Evolutionary conservation across 768 basidiomycete genomes (phyloP), one percentile per base, ranked within the genome.

Genomic region (Macrocybe gigantea): DNA sequence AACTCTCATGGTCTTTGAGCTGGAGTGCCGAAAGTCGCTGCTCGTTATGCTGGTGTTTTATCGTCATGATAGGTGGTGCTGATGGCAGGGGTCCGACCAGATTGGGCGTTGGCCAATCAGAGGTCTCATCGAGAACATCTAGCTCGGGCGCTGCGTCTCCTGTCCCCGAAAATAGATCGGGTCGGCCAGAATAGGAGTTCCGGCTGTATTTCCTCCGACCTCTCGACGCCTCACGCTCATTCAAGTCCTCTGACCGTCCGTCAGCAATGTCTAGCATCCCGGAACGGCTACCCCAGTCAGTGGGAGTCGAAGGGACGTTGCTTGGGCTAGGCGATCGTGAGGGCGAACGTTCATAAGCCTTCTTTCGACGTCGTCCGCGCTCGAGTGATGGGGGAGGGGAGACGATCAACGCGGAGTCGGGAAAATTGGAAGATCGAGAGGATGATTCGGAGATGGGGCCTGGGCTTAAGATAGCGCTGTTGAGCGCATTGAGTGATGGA

Each of bases 281-380:
- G 41, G 56, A 51, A 6, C 58, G 55, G 30, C 49, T 38, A 34
- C 49, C 53, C 5, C 61, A 48, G 37, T 74, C 73, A 5, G 60
- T 52, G 1, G 80, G 80, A 0, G 78, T 80, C 6, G 63, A 54
- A 0, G 75, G 76, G 1, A 68, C 64, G 7, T 72, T 60, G 49
- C 73, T 74, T 1, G 76, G 76, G 58, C 76, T 78, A 6, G 69
- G 64, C 5, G 76, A 78, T 13, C 75, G 71, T 7, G 74, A 75
- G 13, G 54, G 46, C 8, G 22, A 22, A 22, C 22, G 22, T 1
- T 22, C 22, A 22, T 22, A 22, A 22, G 22, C 22, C 22, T 22
- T 22, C 22, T 22, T 22, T 22, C 22, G 22, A 3, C 45, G 47
- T 39, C 55, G 54, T 14, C 71, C 69, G 36, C 72, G 65, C 31